A percentile compares a stretch with the other conserved stretches of the same genome.
These are phyloP conservation scores for Capsella bursapastoris DNA, from an alignment of 345 rosid species.

Conservation along the genomic window DNA sequence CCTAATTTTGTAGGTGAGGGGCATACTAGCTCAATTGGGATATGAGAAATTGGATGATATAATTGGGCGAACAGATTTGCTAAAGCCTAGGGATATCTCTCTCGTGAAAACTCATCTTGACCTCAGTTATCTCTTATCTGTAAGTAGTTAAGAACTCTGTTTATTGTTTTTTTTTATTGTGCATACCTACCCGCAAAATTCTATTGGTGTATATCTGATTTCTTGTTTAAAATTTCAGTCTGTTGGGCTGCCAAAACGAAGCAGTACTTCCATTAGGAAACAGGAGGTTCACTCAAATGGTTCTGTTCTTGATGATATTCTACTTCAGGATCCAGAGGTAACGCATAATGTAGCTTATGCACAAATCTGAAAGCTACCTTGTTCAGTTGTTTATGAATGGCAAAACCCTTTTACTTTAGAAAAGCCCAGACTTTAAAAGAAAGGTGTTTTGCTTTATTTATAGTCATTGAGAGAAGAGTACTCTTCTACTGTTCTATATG, in stretches of 20 bases:
- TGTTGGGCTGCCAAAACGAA: conserved; percentile 85
- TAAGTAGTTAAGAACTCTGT: conserved; percentile 43
- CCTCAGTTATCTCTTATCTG: conserved; percentile 76
- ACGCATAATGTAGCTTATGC: conserved; percentile 18
- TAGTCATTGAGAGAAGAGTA: conserved; percentile 7
- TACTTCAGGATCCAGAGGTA: conserved; percentile 94
- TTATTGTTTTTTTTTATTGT: conserved; percentile 20
- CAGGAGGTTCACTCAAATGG: conserved; percentile 93
- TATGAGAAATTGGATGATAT: conserved; percentile 89
- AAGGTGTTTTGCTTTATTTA: conserved; percentile 1
- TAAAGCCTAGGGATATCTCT: conserved; percentile 85
- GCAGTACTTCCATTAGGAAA: conserved; percentile 86
- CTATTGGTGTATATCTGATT: conserved; percentile 20
- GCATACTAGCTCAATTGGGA: conserved; percentile 90
- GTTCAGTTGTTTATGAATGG: not conserved
- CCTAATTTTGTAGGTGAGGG: conserved; percentile 70
- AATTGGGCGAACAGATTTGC: conserved; percentile 82
- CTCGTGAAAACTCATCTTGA: conserved; percentile 97
- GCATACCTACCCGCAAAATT: conserved; percentile 7
- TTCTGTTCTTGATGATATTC: conserved; percentile 75
- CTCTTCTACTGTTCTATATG: not conserved
- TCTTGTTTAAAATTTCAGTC: conserved; percentile 51
- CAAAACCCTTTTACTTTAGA: conserved; percentile 9
- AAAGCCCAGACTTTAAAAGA: conserved; percentile 6
- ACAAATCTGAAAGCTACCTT: not conserved